phyloP scores from a whole-genome alignment of 1,284 basidiomycete genomes.

The Apiotrichum montevideense region DNA sequence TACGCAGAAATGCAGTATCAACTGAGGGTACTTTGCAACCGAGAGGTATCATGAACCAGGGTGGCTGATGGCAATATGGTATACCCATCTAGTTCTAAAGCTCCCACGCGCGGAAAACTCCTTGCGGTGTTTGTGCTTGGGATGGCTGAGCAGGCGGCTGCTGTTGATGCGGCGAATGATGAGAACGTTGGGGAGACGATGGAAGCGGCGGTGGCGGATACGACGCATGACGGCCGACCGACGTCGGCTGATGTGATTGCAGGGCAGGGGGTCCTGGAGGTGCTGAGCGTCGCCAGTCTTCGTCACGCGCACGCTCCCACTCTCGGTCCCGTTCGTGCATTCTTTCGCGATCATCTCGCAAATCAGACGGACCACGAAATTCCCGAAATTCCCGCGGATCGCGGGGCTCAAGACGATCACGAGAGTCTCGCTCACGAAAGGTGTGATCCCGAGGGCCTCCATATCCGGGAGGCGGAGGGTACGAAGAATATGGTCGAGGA shows the following conservation, averaged over 20 bases:
- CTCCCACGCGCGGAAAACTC: neutral
- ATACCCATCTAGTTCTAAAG: neutral
- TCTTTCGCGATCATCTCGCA: neutral
- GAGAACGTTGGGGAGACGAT: neutral
- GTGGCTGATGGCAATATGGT: too few relatives aligned
- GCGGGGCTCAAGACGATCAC: neutral
- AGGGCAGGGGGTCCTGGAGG: neutral
- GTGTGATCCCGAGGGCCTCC: neutral
- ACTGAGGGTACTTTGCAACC: too few relatives aligned
- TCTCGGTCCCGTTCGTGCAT: neutral
- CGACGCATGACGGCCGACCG: neutral
- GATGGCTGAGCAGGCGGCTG: neutral
- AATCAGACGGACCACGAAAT: neutral
- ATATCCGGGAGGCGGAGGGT: neutral
- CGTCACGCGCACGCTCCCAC: neutral
- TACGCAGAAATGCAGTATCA: too few relatives aligned
- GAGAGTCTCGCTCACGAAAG: neutral
- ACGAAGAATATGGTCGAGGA: neutral
- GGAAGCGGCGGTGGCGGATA: neutral
- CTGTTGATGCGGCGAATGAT: neutral
- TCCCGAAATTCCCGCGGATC: neutral
- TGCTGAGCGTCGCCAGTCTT: neutral
- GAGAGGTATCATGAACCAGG: too few relatives aligned
- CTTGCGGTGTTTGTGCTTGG: neutral
- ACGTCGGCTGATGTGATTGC: neutral